Conservation (phyloP, 495 filamentous ascomycete genomes). For the Xylaria intraflava region DNA sequence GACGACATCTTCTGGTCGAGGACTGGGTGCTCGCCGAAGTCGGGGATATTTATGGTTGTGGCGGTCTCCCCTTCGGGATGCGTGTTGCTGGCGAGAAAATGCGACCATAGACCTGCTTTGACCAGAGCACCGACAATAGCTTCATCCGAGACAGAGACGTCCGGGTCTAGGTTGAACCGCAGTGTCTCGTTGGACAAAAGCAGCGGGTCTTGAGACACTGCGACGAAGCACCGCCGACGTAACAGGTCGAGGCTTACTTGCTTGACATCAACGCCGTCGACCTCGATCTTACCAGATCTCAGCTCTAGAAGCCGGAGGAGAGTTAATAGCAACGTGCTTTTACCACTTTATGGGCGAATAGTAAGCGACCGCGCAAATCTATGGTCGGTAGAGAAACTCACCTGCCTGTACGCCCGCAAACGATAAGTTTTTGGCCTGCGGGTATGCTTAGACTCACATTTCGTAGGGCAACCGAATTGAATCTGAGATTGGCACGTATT, state of each 20-base stretch:
- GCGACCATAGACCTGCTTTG: slow-evolving; percentile 16
- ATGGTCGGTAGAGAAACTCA: background rate
- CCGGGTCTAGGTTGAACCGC: slow-evolving; percentile 43
- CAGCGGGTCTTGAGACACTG: slow-evolving; percentile 45
- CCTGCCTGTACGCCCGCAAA: slow-evolving; percentile 37
- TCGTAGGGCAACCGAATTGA: slow-evolving; percentile 24
- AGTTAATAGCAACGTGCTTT: slow-evolving; percentile 32
- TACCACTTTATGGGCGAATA: slow-evolving; percentile 27
- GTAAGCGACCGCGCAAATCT: background rate
- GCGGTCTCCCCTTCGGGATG: background rate
- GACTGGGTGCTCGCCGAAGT: background rate
- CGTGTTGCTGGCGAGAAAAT: slow-evolving; percentile 23
- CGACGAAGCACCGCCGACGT: slow-evolving; percentile 24
- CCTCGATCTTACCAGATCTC: slow-evolving; percentile 32
- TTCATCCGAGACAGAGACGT: slow-evolving; percentile 24
- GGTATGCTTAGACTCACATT: slow-evolving; percentile 45
- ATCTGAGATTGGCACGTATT: background rate
- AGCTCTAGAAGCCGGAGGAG: slow-evolving; percentile 33
- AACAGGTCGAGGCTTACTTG: slow-evolving; percentile 29
- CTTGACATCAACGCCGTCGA: slow-evolving; percentile 43
- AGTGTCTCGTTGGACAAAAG: slow-evolving; percentile 38
- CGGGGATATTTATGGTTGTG: too few relatives aligned
- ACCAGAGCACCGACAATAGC: slow-evolving; percentile 32
- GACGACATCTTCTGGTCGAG: background rate
- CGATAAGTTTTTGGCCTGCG: slow-evolving; percentile 53